phyloP scores from a whole-genome alignment of 371 early-diverging fungal species.

The Synchytrium microbalum region DNA sequence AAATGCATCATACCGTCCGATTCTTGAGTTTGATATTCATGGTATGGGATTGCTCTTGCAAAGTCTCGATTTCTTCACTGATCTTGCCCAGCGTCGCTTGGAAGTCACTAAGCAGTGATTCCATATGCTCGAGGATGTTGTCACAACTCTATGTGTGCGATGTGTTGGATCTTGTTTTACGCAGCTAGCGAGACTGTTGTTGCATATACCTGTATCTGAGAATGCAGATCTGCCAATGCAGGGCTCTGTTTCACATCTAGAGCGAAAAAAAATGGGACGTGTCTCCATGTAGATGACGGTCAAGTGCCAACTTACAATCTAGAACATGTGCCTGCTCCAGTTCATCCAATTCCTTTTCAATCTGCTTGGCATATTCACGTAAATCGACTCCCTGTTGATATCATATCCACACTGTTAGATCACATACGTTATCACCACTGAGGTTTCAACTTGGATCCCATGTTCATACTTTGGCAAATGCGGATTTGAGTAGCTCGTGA shows the following conservation, averaged over 20 bases:
- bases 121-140: slow-evolving; percentile 78
- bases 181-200: no score
- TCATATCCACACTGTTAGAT: not conserved
- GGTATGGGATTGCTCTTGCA: slow-evolving; percentile 71
- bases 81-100: slow-evolving; percentile 80
- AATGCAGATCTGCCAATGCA: slow-evolving; percentile 60
- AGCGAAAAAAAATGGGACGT: not conserved
- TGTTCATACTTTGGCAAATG: slow-evolving; percentile 64
- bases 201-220: slow-evolving; percentile 53
- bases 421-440: not conserved
- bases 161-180: no score
- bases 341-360: slow-evolving; percentile 59
- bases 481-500: slow-evolving; percentile 69
- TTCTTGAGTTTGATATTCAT: slow-evolving; percentile 78
- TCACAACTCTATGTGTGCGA: slow-evolving; percentile 48
- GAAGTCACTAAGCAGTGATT: slow-evolving; percentile 68
- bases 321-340: slow-evolving; percentile 65
- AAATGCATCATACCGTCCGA: slow-evolving; percentile 49
- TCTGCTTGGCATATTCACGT: slow-evolving; percentile 70
- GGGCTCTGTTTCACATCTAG: slow-evolving; percentile 59
- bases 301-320: slow-evolving; percentile 50
- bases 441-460: no score
- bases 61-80: slow-evolving; percentile 71
- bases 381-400: slow-evolving; percentile 63
- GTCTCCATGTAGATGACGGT: no score